Evolutionary conservation across 208 protist species (phyloP), one percentile per base, ranked within the genome.

Genomic region (Acanthamoeba healyi): DNA sequence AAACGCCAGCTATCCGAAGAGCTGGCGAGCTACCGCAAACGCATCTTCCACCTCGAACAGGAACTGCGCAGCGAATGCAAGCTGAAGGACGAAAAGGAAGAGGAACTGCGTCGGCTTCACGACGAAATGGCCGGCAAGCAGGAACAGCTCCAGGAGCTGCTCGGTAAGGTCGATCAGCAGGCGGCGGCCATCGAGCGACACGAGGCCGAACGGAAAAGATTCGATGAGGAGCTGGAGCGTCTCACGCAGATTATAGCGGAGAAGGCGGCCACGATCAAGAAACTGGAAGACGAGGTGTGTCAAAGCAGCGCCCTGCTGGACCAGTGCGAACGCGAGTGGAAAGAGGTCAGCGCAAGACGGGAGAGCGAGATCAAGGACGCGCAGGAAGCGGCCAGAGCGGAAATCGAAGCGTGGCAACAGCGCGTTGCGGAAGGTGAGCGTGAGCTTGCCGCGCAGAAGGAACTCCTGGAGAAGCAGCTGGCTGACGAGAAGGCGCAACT

Each of bases 41-140:
- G 77, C 77, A 86, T 86, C 29, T 86, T 86, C 77, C 22, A 49
- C 34, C 77, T 86, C 4, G 77, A 86, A 9, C 77, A 58, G 46
- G 77, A 86, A 44, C 77, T 86, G 3, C 17, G 42, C 6, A 42
- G 29, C 44, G 77, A 86, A 29, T 58, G n/a, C 44, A 86, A 34
- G 77, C 19, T 38, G 19, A 86, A 86, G 77, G 44, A 86, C 24
- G 44, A 86, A 44, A 86, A 49, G 44, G 77, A 51, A 10, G 67
- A 77, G 38, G 67, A 77, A 22, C 67, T 77, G 19, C 77, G 32
- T 17, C 24, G 46, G 12, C 26, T 86, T 14, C 40, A 14, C 44
- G 42, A 77, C 14, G 67, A 86, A n/a, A 9, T 34, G 12, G 67
- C 67, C 38, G 22, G 17, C 36, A 38, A 19, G 67, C 0, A 77